Conservation (phyloP, 768 basidiomycete species). For the Amanita muscaria region DNA sequence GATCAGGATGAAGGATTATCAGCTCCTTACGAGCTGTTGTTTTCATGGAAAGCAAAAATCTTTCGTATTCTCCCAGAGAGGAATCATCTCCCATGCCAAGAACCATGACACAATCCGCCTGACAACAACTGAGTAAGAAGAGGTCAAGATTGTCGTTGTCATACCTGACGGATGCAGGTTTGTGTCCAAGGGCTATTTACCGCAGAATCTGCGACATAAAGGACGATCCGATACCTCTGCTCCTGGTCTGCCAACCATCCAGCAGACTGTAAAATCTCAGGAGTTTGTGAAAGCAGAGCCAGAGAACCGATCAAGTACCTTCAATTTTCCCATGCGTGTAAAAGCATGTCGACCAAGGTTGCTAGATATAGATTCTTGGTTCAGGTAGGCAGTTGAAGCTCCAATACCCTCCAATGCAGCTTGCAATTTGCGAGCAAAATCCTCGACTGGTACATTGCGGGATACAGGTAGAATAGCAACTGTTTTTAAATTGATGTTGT, state of each 20-base stretch:
- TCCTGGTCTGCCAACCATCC: slow-evolving; percentile 95
- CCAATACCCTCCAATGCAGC: slow-evolving; percentile 85
- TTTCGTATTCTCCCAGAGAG: slow-evolving; percentile 87
- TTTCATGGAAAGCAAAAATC: slow-evolving; percentile 88
- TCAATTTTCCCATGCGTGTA: slow-evolving; percentile 93
- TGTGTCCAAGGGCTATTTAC: slow-evolving; percentile 97
- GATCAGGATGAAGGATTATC: slow-evolving; percentile 86
- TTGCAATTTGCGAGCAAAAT: slow-evolving; percentile 85
- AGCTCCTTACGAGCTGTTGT: slow-evolving; percentile 98
- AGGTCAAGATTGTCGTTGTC: slow-evolving; percentile 2
- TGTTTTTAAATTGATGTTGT: slow-evolving; percentile 86
- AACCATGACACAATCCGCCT: slow-evolving; percentile 92
- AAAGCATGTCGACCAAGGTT: slow-evolving; percentile 95
- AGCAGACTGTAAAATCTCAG: slow-evolving; percentile 25
- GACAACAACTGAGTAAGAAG: not conserved
- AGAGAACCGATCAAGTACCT: slow-evolving; percentile 45
- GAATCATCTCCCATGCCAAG: slow-evolving; percentile 93
- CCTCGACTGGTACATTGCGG: slow-evolving; percentile 80
- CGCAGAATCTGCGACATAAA: slow-evolving; percentile 94
- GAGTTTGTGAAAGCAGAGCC: not conserved
- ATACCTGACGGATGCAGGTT: slow-evolving; percentile 90
- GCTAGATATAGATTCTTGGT: slow-evolving; percentile 86
- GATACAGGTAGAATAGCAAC: slow-evolving; percentile 87
- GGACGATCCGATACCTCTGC: slow-evolving; percentile 84
- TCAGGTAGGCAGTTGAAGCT: slow-evolving; percentile 87